Evolutionary conservation across 352 stramenopile genomes (phyloP).

Genomic region (Pythium scleroteichum): DNA sequence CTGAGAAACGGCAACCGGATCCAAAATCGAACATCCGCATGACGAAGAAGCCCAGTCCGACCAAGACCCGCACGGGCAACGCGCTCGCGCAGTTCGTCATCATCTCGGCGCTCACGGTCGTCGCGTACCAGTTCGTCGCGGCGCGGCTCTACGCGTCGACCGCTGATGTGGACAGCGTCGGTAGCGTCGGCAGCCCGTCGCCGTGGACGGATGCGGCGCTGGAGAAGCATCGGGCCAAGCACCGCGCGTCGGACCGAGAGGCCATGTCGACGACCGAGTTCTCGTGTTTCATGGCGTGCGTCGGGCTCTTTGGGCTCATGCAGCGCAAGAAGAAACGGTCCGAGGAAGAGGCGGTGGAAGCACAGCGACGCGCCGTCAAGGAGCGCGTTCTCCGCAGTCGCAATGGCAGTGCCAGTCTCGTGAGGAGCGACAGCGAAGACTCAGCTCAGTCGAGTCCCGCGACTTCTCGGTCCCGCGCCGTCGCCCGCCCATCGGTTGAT

Average conservation of each 20-base stretch:
- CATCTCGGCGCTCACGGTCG: conserved; percentile 48
- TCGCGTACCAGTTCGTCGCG: conserved; percentile 51
- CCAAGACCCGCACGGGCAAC: conserved; percentile 42
- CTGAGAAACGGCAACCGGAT: neutral
- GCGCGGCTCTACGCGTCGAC: conserved; percentile 10
- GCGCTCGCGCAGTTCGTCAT: conserved; percentile 67
- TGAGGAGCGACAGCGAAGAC: conserved; percentile 7
- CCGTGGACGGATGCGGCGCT: conserved; percentile 25
- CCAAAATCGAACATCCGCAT: conserved; percentile 6
- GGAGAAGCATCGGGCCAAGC: conserved; percentile 25
- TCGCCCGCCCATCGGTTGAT: neutral
- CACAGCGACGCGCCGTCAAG: conserved; percentile 25
- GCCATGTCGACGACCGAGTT: conserved; percentile 42
- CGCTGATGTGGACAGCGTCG: neutral
- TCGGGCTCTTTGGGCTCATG: conserved; percentile 64
- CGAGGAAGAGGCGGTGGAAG: conserved; percentile 20
- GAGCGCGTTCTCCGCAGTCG: conserved; percentile 25
- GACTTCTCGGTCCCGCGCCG: neutral
- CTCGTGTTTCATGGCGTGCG: conserved; percentile 57
- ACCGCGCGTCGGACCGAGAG: conserved; percentile 16
- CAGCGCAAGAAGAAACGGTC: conserved; percentile 49
- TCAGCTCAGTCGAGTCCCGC: neutral
- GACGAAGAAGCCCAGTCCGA: conserved; percentile 24
- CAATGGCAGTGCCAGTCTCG: neutral
- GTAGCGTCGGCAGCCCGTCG: conserved; percentile 4